Evolutionary conservation across 2,329 filamentous ascomycete species (phyloP), one percentile per base, ranked within the genome.

Genomic region (Alternaria incomplexa): DNA sequence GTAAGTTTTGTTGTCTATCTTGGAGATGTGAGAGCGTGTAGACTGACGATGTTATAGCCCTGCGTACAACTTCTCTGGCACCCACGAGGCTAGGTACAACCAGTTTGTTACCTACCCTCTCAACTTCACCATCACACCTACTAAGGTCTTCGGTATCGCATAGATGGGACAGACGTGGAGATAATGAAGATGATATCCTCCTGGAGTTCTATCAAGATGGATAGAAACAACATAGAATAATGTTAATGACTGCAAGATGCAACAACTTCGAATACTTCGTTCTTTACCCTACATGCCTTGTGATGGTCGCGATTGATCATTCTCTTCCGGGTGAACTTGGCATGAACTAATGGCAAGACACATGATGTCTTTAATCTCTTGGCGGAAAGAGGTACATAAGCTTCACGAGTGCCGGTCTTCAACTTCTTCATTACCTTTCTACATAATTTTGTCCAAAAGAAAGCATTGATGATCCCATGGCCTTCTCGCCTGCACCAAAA

Each of bases 11-110:
- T 13, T 25, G 15, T 48, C 8, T n/a, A 11, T 7, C 6, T 12
- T 2, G 5, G 3, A 10, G 2, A 0, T 22, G 11, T 15, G 22
- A 25, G 28, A 32, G 12, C 28, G 1, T 32, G 11, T 32, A 30
- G 28, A 30, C 28, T 30, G 28, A 30, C 28, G 28, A 30, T 2
- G 5, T 26, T 10, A 26, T 46, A 69, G 69, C 11, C 65, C 65
- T 28, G 46, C 63, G 8, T 72, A 70, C 51, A 72, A 72, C 58
- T 72, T 65, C 30, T 61, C 70, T 0, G 70, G 60, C 8, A 56
- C 30, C n/a, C 52, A 65, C 23, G 48, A 67, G 53, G 40, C 65
- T 2, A 62, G 62, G 17, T 71, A 69, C 56, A 72, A 72, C 44
- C 55, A 58, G 15, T 66, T 66, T 56, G 65, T 67, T 5, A 50